Conservation (phyloP, 1,284 basidiomycete species). For the Sphaerobolus stellatus region DNA sequence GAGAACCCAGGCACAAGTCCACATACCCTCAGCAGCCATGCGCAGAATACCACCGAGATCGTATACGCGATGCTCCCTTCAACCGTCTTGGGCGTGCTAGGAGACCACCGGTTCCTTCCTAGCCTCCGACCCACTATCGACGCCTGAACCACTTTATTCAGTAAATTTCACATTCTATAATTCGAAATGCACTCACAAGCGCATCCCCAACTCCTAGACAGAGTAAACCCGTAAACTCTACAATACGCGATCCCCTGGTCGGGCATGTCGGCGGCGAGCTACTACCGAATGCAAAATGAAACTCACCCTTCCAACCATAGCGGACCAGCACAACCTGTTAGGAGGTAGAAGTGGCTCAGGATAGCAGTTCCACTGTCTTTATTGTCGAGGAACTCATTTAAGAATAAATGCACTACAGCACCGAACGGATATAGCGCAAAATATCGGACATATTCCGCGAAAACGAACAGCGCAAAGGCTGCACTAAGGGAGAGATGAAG, state of each 20-base stretch:
- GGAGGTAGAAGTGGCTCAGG: slow-evolving; percentile 93
- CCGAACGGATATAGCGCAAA: slow-evolving; percentile 98
- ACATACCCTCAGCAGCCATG: slow-evolving; percentile 67
- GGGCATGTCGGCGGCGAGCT: not conserved
- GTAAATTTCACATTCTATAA: too few relatives aligned
- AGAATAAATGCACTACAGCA: slow-evolving; percentile 91
- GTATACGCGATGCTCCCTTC: slow-evolving; percentile 89
- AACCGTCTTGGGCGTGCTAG: slow-evolving; percentile 82
- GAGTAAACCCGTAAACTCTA: slow-evolving; percentile 89
- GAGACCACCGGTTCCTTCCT: slow-evolving; percentile 82
- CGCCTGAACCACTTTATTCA: slow-evolving; percentile 51
- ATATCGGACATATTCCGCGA: slow-evolving; percentile 94
- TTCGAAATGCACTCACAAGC: slow-evolving; percentile 67
- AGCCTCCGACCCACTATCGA: slow-evolving; percentile 88
- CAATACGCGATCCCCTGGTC: slow-evolving; percentile 62
- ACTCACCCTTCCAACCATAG: slow-evolving; percentile 94
- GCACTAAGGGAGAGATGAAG: slow-evolving; percentile 92
- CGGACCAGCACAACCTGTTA: slow-evolving; percentile 91
- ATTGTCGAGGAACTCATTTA: slow-evolving; percentile 95
- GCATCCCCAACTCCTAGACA: slow-evolving; percentile 94
- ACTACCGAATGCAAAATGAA: slow-evolving; percentile 4
- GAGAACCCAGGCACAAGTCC: slow-evolving; percentile 74
- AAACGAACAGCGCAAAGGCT: slow-evolving; percentile 92
- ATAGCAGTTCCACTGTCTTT: slow-evolving; percentile 97
- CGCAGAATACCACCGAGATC: slow-evolving; percentile 66